A percentile compares a stretch with the other conserved stretches of the same genome.
Evolutionary conservation across 1,139 yeast species (phyloP).

Genomic region (Zygoascus meyerae): DNA sequence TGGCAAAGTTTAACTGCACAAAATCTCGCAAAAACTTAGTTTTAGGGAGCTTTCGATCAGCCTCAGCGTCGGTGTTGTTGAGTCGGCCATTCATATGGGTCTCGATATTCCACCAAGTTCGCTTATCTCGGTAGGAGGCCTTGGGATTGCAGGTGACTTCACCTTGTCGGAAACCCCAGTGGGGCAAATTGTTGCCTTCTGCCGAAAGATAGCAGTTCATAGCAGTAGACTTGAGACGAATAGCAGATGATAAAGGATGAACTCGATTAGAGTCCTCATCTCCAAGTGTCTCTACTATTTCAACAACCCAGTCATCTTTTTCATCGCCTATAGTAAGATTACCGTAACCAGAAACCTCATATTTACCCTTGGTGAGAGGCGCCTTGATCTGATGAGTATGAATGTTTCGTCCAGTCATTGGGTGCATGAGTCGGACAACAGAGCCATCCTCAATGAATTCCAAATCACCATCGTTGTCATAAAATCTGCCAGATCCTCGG

Average conservation of each 20-base stretch:
- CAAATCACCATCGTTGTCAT: constrained; percentile 46
- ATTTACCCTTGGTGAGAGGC: constrained; percentile 63
- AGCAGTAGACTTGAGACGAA: constrained; percentile 64
- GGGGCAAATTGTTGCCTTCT: constrained; percentile 74
- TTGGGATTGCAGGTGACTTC: constrained; percentile 82
- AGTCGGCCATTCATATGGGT: constrained; percentile 68
- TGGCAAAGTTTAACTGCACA: constrained; percentile 86
- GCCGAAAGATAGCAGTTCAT: constrained; percentile 84
- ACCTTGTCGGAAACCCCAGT: constrained; percentile 98
- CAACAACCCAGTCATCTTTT: constrained; percentile 92
- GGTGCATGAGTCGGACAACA: constrained; percentile 72
- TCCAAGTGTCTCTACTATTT: constrained; percentile 73
- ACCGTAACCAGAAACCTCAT: constrained; percentile 93
- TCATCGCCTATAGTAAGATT: constrained; percentile 78
- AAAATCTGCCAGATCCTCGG: constrained; percentile 50
- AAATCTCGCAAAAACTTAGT: constrained; percentile 85
- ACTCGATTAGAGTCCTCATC: constrained; percentile 49
- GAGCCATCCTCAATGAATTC: constrained; percentile 67
- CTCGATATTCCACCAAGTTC: constrained; percentile 99
- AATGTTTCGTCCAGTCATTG: constrained; percentile 77
- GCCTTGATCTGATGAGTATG: constrained; percentile 84
- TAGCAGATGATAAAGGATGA: constrained; percentile 83
- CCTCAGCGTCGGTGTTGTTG: constrained; percentile 48
- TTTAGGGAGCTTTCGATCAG: constrained; percentile 69
- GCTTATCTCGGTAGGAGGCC: constrained; percentile 77